Evolutionary conservation across 2,329 filamentous ascomycete genomes (phyloP).

Genomic region (Sporothrix curviconia): DNA sequence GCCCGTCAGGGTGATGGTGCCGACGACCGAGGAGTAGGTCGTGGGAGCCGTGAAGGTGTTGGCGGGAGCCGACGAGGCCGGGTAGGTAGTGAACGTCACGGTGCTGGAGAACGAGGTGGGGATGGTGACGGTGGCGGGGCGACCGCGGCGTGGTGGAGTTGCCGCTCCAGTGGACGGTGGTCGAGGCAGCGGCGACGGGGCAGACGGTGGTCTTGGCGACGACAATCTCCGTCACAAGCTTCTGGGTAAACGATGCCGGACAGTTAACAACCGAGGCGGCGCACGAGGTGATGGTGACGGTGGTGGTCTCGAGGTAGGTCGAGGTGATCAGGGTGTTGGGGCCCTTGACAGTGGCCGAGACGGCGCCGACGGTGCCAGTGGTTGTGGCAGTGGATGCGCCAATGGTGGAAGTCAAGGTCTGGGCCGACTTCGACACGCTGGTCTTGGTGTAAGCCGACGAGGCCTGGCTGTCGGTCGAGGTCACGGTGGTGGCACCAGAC

Average conservation of each 20-base stretch:
- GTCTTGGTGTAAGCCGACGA: constrained; percentile 3
- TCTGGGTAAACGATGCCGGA: constrained; percentile 26
- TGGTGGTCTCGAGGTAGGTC: constrained; percentile 22
- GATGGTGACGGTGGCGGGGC: constrained; percentile 5
- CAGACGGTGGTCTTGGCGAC: constrained; percentile 24
- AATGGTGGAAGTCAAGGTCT: background rate
- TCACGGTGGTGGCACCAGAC: constrained; percentile 17
- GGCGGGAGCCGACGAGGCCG: constrained; percentile 17
- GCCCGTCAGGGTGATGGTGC: constrained; percentile 16
- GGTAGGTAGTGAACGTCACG: constrained; percentile 20
- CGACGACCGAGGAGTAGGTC: constrained; percentile 17
- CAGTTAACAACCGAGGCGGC: constrained; percentile 26
- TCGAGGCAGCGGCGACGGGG: constrained; percentile 19
- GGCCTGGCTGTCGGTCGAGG: background rate
- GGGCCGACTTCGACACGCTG: background rate
- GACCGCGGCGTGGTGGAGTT: background rate
- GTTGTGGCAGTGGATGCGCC: too few species aligned
- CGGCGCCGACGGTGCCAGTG: background rate
- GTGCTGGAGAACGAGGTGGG: constrained; percentile 19
- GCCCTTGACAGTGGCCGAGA: constrained; percentile 5
- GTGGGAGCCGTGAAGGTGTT: constrained; percentile 21
- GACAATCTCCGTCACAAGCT: constrained; percentile 25
- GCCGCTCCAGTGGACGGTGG: constrained; percentile 4
- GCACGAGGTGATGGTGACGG: constrained; percentile 27
- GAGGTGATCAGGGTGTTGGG: constrained; percentile 19